Percentiles rank a stretch among this genome's conserved stretches.
phyloP scores from a whole-genome alignment of 139 green algal genomes.

The Chlamydomonas asymmetrica region DNA sequence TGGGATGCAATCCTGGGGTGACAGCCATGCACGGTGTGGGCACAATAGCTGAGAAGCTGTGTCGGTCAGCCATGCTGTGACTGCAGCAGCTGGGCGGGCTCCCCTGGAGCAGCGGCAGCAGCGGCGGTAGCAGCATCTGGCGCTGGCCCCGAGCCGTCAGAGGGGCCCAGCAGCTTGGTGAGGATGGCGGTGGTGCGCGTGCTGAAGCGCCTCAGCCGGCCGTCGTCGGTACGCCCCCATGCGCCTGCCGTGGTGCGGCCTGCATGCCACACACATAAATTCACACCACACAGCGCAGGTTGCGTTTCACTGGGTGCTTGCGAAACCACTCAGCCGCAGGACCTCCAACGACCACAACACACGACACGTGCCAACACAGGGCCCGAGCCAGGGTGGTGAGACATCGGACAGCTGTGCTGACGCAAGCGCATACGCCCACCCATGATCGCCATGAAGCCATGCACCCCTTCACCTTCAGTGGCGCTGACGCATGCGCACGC shows the following conservation, averaged over 20 bases:
- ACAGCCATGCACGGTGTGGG: too few species aligned
- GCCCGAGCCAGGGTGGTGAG: too few species aligned
- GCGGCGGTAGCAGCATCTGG: too few species aligned
- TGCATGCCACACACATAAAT: not conserved
- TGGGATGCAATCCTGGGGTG: too few species aligned
- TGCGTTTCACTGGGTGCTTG: not conserved
- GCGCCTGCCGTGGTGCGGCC: not conserved
- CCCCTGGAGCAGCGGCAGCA: too few species aligned
- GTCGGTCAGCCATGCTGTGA: too few species aligned
- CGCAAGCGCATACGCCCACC: not conserved
- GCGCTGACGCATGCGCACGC: not conserved
- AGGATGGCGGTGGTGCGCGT: constrained; percentile 25
- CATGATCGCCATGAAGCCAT: not conserved
- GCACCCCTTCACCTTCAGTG: not conserved
- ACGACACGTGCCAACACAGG: too few species aligned
- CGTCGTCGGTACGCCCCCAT: constrained; percentile 18
- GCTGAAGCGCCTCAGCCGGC: constrained; percentile 23
- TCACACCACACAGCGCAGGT: not conserved
- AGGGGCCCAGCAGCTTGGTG: constrained; percentile 10
- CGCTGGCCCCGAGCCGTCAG: too few species aligned
- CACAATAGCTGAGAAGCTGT: too few species aligned
- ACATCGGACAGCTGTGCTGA: not conserved
- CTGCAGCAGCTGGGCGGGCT: too few species aligned
- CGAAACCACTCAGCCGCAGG: not conserved
- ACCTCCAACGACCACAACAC: not conserved